These are phyloP conservation scores for Gracilaria caudata DNA, from an alignment of 23 red algal genomes.

Conservation along the genomic window DNA sequence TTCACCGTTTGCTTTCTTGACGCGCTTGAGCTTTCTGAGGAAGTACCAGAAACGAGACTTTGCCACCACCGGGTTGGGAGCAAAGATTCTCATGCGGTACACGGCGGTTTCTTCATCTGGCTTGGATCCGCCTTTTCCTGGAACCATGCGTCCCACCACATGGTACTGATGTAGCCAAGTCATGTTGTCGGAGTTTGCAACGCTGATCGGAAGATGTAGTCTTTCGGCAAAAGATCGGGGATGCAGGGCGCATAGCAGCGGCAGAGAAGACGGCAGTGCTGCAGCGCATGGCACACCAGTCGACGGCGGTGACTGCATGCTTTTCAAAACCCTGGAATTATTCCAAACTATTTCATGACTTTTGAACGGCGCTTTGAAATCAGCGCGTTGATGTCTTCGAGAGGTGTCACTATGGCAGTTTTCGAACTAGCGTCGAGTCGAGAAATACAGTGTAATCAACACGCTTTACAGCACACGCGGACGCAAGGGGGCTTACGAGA, in stretches of 20 bases:
- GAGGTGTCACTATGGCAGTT: not conserved
- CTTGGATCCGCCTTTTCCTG: conserved; percentile 67
- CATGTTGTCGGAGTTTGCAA: conserved; percentile 9
- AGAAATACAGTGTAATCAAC: too few species aligned
- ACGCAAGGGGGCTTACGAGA: too few species aligned
- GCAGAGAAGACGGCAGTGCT: not conserved
- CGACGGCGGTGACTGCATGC: not conserved
- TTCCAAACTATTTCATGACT: not conserved
- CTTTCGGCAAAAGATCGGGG: not conserved
- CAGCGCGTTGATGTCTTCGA: not conserved
- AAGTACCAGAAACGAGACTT: conserved; percentile 99
- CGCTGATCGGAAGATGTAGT: not conserved
- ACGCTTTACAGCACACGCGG: too few species aligned
- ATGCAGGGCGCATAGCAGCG: not conserved
- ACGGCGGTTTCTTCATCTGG: conserved; percentile 70
- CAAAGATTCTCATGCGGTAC: conserved; percentile 96
- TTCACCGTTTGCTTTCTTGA: conserved; percentile 92
- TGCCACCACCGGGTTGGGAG: conserved; percentile 89
- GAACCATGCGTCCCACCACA: conserved; percentile 92
- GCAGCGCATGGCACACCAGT: not conserved
- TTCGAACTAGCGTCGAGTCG: too few species aligned
- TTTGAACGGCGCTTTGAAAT: not conserved
- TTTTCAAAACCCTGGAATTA: not conserved
- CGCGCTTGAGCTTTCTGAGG: conserved; percentile 90
- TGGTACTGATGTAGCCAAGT: conserved; percentile 93